A percentile compares a stretch with the other conserved stretches of the same genome.
These are phyloP conservation scores for Pseudodiploospora longispora DNA, from an alignment of 2,329 filamentous ascomycete species.

Conservation along the genomic window DNA sequence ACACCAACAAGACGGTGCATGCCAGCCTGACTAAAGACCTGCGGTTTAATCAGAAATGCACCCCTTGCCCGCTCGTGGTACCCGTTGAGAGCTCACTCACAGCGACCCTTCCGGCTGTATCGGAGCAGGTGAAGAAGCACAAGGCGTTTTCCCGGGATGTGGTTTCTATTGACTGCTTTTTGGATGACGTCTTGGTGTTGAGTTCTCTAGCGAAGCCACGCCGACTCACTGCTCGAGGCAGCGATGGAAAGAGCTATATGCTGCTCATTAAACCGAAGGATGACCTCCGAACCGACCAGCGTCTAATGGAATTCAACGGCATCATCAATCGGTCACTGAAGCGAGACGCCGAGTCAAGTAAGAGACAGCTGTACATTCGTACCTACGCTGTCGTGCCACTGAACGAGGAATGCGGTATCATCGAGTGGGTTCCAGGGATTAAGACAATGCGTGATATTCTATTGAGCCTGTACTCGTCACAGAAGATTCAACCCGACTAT, in stretches of 20 bases:
- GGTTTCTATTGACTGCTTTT: constrained; percentile 71
- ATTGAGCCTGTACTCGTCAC: constrained; percentile 66
- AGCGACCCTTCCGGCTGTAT: constrained; percentile 66
- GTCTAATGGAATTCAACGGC: constrained; percentile 97
- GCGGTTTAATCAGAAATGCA: constrained; percentile 74
- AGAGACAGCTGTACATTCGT: constrained; percentile 86
- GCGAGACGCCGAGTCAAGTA: constrained; percentile 81
- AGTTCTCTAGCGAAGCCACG: constrained; percentile 88
- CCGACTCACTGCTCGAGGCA: constrained; percentile 79
- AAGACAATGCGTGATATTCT: constrained; percentile 91
- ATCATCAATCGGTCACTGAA: constrained; percentile 97
- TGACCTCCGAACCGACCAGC: constrained; percentile 92
- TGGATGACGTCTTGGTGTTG: constrained; percentile 83
- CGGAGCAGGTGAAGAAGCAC: constrained; percentile 68
- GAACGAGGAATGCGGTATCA: constrained; percentile 94
- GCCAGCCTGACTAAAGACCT: constrained; percentile 74
- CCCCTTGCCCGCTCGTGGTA: constrained; percentile 79
- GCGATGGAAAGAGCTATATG: constrained; percentile 81
- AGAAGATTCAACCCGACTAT: constrained; percentile 65
- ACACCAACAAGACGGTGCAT: constrained; percentile 53
- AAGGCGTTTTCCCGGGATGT: constrained; percentile 81
- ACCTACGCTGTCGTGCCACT: constrained; percentile 95
- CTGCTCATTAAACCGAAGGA: constrained; percentile 97
- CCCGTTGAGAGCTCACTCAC: constrained; percentile 80
- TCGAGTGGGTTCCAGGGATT: constrained; percentile 97